Evolutionary conservation across 129 eudicot genomes (phyloP), one percentile per base, ranked within the genome.

Genomic region (Escallonia herrerae): DNA sequence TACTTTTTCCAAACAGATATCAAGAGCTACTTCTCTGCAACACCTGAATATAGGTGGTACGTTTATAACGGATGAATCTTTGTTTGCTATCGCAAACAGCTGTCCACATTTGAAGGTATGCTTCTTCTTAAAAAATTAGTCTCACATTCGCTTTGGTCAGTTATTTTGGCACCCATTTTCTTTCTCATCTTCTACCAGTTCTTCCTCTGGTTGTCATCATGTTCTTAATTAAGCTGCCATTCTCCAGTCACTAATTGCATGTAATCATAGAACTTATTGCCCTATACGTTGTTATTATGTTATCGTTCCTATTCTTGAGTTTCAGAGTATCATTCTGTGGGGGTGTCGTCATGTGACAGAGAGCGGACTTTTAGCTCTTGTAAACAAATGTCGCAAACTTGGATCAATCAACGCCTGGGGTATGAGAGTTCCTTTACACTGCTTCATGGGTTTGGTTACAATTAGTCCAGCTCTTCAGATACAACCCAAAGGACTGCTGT

Each of bases 1-100:
- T 15, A 40, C 43, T 37, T 43, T 53, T 47, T 43, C 54, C 63
- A 8, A 48, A 40, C 86, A 94, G 99, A 81, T 86, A 40, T 84
- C 95, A 13, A 76, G 90, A 76, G 91, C 99, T 39, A 78, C 77
- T 76, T 83, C 97, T 15, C 64, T 94, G 74, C 86, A 82, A 62
- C 91, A 94, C 81, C 78, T 94, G 48, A 94, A 94, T 62, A 80
- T 94, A 39, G 99, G 99, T 3, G 99, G 99, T 59, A 94, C 99
- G 44, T 89, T 94, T 54, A 79, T 89, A 74, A 89, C 95, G 12
- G 97, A 94, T 53, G 86, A 76, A 60, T 86, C 97, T 67, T 44
- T 94, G 63, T 86, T 89, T 64, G 90, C 94, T 44, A 89, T 94
- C 61, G 93, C 95, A 33, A 76, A 76, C 33, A 89, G 88, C 64